Evolutionary conservation across 179 eudicot species (phyloP), one percentile per base, ranked within the genome.

Genomic region (Carnegiea gigantea): DNA sequence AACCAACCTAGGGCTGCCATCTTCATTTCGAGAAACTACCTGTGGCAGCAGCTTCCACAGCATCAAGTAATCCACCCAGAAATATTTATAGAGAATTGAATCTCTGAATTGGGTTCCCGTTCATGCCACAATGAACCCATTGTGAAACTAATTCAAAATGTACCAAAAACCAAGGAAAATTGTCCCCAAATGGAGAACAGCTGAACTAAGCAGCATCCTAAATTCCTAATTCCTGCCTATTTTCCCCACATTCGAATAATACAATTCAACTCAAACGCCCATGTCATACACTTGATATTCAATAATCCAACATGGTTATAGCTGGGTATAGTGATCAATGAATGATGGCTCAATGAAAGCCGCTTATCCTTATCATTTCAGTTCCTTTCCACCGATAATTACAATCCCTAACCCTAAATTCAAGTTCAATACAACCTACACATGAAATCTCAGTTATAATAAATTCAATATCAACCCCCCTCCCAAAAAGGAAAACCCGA

Each of bases 261-360:
- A 23, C 70, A 65, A 17, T 65, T 65, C 30, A 65, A 20, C 70
- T 65, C 70, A 65, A 65, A 65, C 33, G 26, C 70, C 70, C 70
- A 23, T 24, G 65, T 60, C 26, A 6, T 60, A 60, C 17, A 60
- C 65, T 21, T 3, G 65, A 21, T 26, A 65, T 3, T 23, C 70
- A 21, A 60, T 65, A 65, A 1, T 23, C 70, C 33, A 65, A 26
- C 70, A 65, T 40, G 44, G 9, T 5, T 40, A 40, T 40, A 7
- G 6, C 44, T 40, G 44, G 44, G 44, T 40, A 40, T 40, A 6
- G 36, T 3, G 36, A 33, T 33, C 15, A 73, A 73, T n/a, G 28
- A 43, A 73, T 8, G 0, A n/a, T 21, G 76, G 54, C 76, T 73
- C 24, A 73, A 17, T 51, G 57, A 51, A 11, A 11, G 57, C 14